A percentile compares a stretch with the other conserved stretches of the same genome.
Conservation (phyloP, 2,329 filamentous ascomycete genomes). For the Arthroderma sp. region DNA sequence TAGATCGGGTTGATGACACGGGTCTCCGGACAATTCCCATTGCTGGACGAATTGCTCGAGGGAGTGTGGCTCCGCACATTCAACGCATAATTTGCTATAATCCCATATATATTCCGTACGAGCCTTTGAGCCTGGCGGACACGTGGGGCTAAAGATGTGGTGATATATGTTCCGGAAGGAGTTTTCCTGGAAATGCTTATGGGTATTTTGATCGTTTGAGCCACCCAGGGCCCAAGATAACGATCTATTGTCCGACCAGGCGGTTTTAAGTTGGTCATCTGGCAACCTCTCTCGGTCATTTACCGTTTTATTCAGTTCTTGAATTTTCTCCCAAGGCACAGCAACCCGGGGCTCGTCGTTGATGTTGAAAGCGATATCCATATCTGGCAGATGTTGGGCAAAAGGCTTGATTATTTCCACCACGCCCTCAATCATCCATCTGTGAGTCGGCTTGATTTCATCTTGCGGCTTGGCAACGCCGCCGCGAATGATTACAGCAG, state of each 20-base stretch:
- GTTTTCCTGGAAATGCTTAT: conserved; percentile 28
- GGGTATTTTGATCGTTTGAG: conserved; percentile 19
- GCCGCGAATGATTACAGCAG: conserved; percentile 43
- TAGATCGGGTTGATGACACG: conserved; percentile 67
- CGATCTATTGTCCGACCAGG: conserved; percentile 27
- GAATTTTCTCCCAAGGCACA: conserved; percentile 36
- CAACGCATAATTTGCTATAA: conserved; percentile 48
- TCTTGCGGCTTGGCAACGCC: conserved; percentile 38
- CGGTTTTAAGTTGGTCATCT: conserved; percentile 13
- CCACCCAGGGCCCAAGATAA: conserved; percentile 27
- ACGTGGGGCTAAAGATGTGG: conserved; percentile 39
- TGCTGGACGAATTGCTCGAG: conserved; percentile 52
- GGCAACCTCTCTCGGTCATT: conserved; percentile 8
- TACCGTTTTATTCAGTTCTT: conserved; percentile 20
- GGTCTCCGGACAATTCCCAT: conserved; percentile 52
- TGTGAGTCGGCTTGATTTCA: conserved; percentile 41
- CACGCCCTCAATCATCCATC: conserved; percentile 46
- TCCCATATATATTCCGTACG: conserved; percentile 51
- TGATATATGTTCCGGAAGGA: conserved; percentile 30
- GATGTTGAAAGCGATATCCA: conserved; percentile 52
- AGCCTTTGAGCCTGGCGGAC: conserved; percentile 48
- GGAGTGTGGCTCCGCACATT: conserved; percentile 52
- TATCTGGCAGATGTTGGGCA: conserved; percentile 43
- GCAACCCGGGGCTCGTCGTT: conserved; percentile 47
- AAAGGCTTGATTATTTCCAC: conserved; percentile 43